Conservation (phyloP, 768 basidiomycete genomes). For the Trametes cingulata region DNA sequence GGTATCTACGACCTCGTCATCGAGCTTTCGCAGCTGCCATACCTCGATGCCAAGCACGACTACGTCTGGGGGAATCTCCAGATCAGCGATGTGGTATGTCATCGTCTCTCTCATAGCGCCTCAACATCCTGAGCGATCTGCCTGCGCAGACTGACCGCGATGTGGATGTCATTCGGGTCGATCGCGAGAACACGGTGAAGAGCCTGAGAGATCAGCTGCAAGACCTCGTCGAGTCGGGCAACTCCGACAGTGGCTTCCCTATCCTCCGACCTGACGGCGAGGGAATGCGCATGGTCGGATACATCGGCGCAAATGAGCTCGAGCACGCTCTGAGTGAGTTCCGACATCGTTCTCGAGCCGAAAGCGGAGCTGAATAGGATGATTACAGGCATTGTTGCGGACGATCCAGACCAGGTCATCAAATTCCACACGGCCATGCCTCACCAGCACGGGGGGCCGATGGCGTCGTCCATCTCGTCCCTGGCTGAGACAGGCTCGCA, state of each 20-base stretch:
- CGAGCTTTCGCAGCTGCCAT: conserved; percentile 84
- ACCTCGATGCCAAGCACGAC: conserved; percentile 87
- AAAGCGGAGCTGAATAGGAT: background rate
- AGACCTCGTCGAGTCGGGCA: conserved; percentile 53
- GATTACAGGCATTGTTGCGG: conserved; percentile 68
- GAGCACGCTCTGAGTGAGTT: conserved; percentile 86
- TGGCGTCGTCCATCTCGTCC: conserved; percentile 64
- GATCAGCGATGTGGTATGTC: conserved; percentile 79
- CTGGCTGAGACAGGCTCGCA: conserved; percentile 44
- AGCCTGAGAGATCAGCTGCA: conserved; percentile 72
- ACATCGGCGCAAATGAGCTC: conserved; percentile 90
- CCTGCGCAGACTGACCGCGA: conserved; percentile 59
- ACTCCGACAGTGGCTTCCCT: conserved; percentile 85
- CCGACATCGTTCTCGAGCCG: background rate
- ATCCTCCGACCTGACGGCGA: conserved; percentile 60
- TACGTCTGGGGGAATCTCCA: conserved; percentile 82
- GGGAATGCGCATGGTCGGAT: conserved; percentile 75
- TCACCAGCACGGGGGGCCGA: conserved; percentile 38
- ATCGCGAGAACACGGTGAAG: conserved; percentile 74
- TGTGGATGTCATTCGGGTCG: conserved; percentile 70
- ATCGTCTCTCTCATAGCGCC: too few species aligned
- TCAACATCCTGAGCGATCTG: background rate
- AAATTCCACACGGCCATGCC: conserved; percentile 57
- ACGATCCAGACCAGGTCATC: conserved; percentile 65
- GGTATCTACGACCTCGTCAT: conserved; percentile 98